Evolutionary conservation across 768 basidiomycete genomes (phyloP), one percentile per base, ranked within the genome.

Genomic region (Clitopilus passeckerianus): DNA sequence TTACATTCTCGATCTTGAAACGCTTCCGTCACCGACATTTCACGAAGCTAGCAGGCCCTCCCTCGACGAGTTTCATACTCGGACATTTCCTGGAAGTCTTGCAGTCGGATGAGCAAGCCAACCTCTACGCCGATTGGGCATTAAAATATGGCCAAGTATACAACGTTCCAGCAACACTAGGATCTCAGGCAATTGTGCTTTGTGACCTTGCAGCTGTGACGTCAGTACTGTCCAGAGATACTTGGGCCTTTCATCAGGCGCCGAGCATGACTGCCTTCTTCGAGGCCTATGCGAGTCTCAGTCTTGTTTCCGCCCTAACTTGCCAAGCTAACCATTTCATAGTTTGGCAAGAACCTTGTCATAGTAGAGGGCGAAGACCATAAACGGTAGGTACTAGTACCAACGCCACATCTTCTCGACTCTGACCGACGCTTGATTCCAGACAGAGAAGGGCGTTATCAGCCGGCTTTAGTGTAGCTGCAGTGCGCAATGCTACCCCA

Each of bases 381-480:
- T 55, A 71, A 67, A 46, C 72, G 81, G 80, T 79, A 53, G 12
- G 66, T 2, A 18, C 14, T 12, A 24, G 18, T 24, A 14, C 34
- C 6, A 15, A 12, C 30, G n/a, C n/a, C n/a, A n/a, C n/a, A n/a
- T n/a, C n/a, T n/a, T n/a, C 56, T 7, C 10, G 2, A 14, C 9
- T 10, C 12, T 34, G 14, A 18, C 22, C 43, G n/a, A 15, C 12
- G 20, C 6, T 18, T 9, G 22, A 18, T 35, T 35, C 18, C 16
- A 80, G 81, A 56, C 82, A 83, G 60, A 72, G 83, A 30, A 83
- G 80, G 59, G 75, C 79, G 0, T 65, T 83, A 6, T 75, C 79
- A 0, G 80, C 82, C 1, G 81, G 81, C 0, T 85, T 85, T 65
- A 82, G 77, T 64, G 81, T 77, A 60, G 73, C 79, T 0, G 77